A percentile compares a stretch with the other conserved stretches of the same genome.
Evolutionary conservation across 805 yeast genomes (phyloP).

Genomic region (Yarrowia deformans): DNA sequence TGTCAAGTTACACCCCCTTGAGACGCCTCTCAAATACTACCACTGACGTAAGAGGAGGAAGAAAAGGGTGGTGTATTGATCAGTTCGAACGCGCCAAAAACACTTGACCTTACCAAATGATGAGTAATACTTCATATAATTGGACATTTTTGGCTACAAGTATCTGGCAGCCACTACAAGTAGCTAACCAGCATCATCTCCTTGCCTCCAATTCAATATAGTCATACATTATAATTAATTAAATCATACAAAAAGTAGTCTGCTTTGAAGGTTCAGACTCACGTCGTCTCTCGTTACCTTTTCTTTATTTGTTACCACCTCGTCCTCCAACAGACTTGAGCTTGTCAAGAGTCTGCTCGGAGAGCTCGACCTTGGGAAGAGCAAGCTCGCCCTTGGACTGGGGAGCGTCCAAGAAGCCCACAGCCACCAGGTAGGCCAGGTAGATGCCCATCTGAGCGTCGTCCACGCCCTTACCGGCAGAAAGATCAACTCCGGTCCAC

Average conservation of each 20-base stretch:
- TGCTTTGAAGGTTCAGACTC: not conserved
- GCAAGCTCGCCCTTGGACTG: constrained; percentile 51
- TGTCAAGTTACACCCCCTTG: too few species aligned
- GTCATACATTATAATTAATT: constrained; percentile 4
- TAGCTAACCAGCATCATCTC: too few species aligned
- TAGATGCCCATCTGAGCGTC: constrained; percentile 72
- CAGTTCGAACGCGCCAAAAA: too few species aligned
- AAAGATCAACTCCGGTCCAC: constrained; percentile 71
- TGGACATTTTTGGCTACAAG: too few species aligned
- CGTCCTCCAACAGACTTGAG: constrained; percentile 54
- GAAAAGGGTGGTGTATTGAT: too few species aligned
- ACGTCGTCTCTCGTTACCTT: too few species aligned
- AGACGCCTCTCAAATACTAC: too few species aligned
- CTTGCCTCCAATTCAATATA: too few species aligned
- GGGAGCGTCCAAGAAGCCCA: constrained; percentile 81
- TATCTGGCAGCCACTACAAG: too few species aligned
- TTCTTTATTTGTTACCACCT: constrained; percentile 42
- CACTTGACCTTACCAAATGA: too few species aligned
- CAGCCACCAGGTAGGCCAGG: constrained; percentile 76
- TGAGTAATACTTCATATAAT: too few species aligned
- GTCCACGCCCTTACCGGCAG: constrained; percentile 80
- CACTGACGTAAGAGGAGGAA: too few species aligned
- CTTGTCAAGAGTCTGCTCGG: constrained; percentile 52
- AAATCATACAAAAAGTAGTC: constrained; percentile 8
- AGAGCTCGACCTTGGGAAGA: constrained; percentile 66